Base-by-base conservation (phyloP, 2,329 filamentous ascomycete species). In the Didymella keratinophila region DNA sequence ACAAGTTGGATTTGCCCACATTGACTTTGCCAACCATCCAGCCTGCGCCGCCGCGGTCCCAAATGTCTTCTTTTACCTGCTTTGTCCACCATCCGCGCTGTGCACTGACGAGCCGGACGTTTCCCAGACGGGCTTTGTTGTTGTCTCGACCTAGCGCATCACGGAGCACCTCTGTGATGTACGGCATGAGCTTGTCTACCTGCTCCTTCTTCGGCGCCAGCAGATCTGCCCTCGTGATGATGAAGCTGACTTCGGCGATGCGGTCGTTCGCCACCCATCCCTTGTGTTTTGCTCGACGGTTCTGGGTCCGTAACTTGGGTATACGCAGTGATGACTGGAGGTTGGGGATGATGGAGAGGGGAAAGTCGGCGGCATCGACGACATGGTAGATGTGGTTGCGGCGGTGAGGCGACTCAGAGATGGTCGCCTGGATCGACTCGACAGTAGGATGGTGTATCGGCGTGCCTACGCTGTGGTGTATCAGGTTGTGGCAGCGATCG, bases 21-120 rank as follows among this genome's bases (percentile, higher is more conserved):
- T 99, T 99, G 62, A 93, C 92, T 77, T 97, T 98, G n/a, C 95
- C 95, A 2, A 99, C 90, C 82, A 99, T 89, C 94, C 95, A 99
- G 16, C 91, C 89, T 16, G 89, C 95, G 4, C 94, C 94, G 4
- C 92, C 93, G 47, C 91, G 86, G 42, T 87, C 80, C 84, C 88
- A 93, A 45, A 99, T 93, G 46, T 93, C 89, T 66, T 97, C 89
- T 75, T 92, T 97, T 54, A 99, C 80, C 48, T 90, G 82, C 65
- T 86, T 90, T 0, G 93, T 97, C 92, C 94, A 97, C 95, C 96
- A 99, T 10, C 86, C 85, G 58, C 91, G 84, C 71, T 90, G 90
- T 10, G 94, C 87, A 70, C 93, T 97, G 41, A 99, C 93, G 72
- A 92, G 92, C 62, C 86, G 84, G 11, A 98, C 82, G 69, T 97